Conservation (phyloP, 2,329 filamentous ascomycete species). For the Lasiodiplodia hormozganensis region DNA sequence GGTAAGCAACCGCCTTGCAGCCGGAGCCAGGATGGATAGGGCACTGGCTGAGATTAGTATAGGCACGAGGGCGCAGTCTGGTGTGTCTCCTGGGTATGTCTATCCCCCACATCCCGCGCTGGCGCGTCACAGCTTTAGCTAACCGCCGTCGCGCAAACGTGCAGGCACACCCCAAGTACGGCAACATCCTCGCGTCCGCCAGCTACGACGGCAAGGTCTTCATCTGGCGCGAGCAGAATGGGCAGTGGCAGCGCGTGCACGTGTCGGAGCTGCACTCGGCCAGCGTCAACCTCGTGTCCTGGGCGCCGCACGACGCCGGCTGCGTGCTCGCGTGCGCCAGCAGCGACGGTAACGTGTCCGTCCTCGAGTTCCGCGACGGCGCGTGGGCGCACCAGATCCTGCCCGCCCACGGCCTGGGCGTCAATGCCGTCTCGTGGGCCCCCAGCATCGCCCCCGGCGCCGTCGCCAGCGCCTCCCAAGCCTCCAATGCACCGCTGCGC, state of each 20-base stretch:
- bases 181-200: slow-evolving; percentile 94
- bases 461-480: slow-evolving; percentile 74
- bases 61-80: slow-evolving; percentile 98
- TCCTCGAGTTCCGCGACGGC: slow-evolving; percentile 97
- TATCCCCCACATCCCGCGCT: not conserved
- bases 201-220: slow-evolving; percentile 98
- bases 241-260: slow-evolving; percentile 76
- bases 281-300: slow-evolving; percentile 94
- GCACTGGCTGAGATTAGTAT: slow-evolving; percentile 26
- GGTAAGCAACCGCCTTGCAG: slow-evolving; percentile 61
- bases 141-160: not conserved
- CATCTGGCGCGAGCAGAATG: slow-evolving; percentile 89
- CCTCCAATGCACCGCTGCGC: slow-evolving; percentile 64
- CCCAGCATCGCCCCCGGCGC: slow-evolving; percentile 84
- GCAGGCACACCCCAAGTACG: slow-evolving; percentile 92
- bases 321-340: slow-evolving; percentile 94
- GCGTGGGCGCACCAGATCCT: slow-evolving; percentile 90
- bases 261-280: slow-evolving; percentile 94
- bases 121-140: not conserved
- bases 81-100: slow-evolving; percentile 85
- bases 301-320: slow-evolving; percentile 96
- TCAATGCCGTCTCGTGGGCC: slow-evolving; percentile 96
- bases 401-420: slow-evolving; percentile 88
- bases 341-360: slow-evolving; percentile 89
- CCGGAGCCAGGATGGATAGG: not conserved